Conservation (phyloP, 1,284 basidiomycete species). For the Farysia itapuensis region DNA sequence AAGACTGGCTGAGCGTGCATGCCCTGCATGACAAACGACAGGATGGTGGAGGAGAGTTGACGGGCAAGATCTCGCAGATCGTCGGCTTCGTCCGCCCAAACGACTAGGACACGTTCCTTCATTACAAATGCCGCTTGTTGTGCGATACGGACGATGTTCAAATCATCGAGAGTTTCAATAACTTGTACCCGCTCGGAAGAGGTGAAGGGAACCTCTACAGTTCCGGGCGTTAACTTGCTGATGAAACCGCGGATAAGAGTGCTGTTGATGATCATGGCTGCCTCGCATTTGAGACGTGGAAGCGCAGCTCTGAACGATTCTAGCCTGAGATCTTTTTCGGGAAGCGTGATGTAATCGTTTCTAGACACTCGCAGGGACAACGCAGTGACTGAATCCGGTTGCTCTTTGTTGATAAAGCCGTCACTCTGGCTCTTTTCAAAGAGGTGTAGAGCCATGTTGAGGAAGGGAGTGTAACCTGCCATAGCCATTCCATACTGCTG, state of each 20-base stretch:
- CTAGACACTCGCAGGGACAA: slow-evolving; percentile 17
- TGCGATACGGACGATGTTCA: slow-evolving; percentile 74
- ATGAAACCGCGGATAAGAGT: slow-evolving; percentile 76
- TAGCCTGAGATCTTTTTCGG: slow-evolving; percentile 1
- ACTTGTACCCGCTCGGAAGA: slow-evolving; percentile 37
- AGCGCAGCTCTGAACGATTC: slow-evolving; percentile 62
- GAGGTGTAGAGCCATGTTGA: slow-evolving; percentile 13
- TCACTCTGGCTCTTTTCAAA: slow-evolving; percentile 3
- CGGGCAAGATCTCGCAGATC: slow-evolving; percentile 38
- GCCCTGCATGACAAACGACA: slow-evolving; percentile 73
- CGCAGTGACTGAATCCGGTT: neutral
- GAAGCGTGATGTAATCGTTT: slow-evolving; percentile 10
- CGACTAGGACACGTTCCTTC: slow-evolving; percentile 72
- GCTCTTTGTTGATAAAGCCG: neutral
- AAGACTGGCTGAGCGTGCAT: neutral
- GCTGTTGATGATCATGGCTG: slow-evolving; percentile 75
- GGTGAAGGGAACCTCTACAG: slow-evolving; percentile 35
- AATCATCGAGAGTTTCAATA: slow-evolving; percentile 65
- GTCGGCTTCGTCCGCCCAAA: slow-evolving; percentile 75
- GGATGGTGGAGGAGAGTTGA: slow-evolving; percentile 75
- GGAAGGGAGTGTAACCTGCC: too few relatives aligned
- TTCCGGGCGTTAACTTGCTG: slow-evolving; percentile 53
- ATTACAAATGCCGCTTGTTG: slow-evolving; percentile 82
- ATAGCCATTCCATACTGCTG: too few relatives aligned
- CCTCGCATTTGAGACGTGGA: slow-evolving; percentile 73